A percentile compares a stretch with the other conserved stretches of the same genome.
Conservation (phyloP, 345 rosid species). For the Aquilaria sinensis region DNA sequence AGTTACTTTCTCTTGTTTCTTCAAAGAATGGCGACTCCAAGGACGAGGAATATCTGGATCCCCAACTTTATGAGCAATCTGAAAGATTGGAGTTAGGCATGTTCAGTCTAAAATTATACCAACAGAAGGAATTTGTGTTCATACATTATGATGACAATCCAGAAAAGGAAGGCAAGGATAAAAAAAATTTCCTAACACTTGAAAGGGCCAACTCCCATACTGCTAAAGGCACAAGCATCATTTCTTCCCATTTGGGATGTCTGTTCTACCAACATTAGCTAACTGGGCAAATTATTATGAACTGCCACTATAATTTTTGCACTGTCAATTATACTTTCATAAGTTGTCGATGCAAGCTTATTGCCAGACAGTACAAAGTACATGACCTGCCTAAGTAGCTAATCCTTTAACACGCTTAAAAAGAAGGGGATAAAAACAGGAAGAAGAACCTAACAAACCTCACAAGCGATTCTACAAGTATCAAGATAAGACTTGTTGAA, state of each 20-base stretch:
- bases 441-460: conserved; percentile 39
- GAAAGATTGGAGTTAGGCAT: conserved; percentile 7
- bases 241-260: too few species aligned
- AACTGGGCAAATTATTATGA: too few species aligned
- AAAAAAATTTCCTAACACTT: neutral
- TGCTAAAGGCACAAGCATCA: too few species aligned
- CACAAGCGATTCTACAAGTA: conserved; percentile 59
- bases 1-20: conserved; percentile 31
- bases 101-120: neutral
- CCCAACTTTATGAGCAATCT: conserved; percentile 73
- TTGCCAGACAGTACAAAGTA: neutral
- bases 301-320: neutral
- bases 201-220: too few species aligned
- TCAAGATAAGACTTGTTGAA: conserved; percentile 64
- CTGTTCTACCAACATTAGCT: too few species aligned
- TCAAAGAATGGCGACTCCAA: conserved; percentile 71
- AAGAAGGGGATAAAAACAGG: neutral
- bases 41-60: conserved; percentile 69
- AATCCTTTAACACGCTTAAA: neutral
- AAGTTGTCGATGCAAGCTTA: neutral
- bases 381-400: neutral
- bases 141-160: neutral
- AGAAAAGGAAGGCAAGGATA: neutral
- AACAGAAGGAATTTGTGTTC: neutral
- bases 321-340: neutral